Percentiles rank a stretch among this genome's conserved stretches.
phyloP scores from a whole-genome alignment of 352 stramenopile genomes.

The Phytophthora pluvialis region DNA sequence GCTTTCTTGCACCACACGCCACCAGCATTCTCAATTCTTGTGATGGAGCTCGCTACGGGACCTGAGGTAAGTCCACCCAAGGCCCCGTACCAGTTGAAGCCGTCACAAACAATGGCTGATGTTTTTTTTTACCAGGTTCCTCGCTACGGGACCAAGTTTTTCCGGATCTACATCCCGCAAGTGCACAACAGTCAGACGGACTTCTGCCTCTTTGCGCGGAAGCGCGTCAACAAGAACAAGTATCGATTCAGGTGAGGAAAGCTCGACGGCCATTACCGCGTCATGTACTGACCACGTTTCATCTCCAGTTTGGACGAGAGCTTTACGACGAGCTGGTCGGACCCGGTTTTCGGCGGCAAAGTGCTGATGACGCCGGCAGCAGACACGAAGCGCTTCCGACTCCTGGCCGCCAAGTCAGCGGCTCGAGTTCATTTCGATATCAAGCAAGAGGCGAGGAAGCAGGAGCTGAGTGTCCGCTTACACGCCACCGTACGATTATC shows the following conservation, averaged over 20 bases:
- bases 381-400: slow-evolving; percentile 60
- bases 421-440: slow-evolving; percentile 70
- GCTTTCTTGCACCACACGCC: slow-evolving; percentile 77
- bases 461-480: slow-evolving; percentile 69
- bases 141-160: slow-evolving; percentile 74
- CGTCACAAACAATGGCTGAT: too few relatives aligned
- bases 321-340: slow-evolving; percentile 67
- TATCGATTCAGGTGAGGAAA: slow-evolving; percentile 69
- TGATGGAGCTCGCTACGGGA: slow-evolving; percentile 67
- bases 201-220: slow-evolving; percentile 81
- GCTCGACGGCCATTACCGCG: too few relatives aligned
- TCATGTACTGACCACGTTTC: not conserved
- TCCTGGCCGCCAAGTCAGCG: slow-evolving; percentile 52
- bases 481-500: slow-evolving; percentile 46
- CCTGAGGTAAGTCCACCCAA: slow-evolving; percentile 37
- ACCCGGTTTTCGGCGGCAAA: slow-evolving; percentile 68
- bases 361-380: slow-evolving; percentile 54
- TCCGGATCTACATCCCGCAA: slow-evolving; percentile 79
- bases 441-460: slow-evolving; percentile 74
- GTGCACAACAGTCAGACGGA: slow-evolving; percentile 73
- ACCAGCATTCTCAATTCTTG: slow-evolving; percentile 55
- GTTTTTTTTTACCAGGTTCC: slow-evolving; percentile 31
- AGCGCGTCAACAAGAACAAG: slow-evolving; percentile 77
- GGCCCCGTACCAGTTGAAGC: too few relatives aligned
- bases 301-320: slow-evolving; percentile 55